A percentile compares a stretch with the other conserved stretches of the same genome.
These are phyloP conservation scores for Tetramitus jugosus DNA, from an alignment of 208 protist genomes.

Conservation along the genomic window DNA sequence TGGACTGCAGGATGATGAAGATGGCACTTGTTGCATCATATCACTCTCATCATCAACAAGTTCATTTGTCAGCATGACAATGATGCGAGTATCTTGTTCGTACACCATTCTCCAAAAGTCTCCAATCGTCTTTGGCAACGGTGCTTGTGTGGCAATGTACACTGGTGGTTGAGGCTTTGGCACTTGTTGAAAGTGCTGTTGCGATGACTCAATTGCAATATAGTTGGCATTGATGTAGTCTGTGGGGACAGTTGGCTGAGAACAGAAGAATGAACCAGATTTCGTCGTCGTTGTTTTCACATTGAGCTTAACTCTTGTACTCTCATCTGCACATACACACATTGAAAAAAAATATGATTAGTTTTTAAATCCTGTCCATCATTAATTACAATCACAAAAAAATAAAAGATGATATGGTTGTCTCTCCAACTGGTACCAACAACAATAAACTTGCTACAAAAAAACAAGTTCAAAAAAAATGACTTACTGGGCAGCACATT, in stretches of 20 bases:
- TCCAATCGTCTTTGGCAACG: background rate
- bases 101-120: conserved; percentile 22
- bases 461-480: no score
- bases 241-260: no score
- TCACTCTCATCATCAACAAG: background rate
- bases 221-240: conserved; percentile 21
- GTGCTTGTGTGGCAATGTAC: conserved; percentile 17
- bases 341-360: no score
- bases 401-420: no score
- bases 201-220: background rate
- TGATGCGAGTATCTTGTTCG: background rate
- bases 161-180: background rate
- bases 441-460: no score
- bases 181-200: background rate
- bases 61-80: conserved; percentile 19
- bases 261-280: no score
- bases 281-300: background rate
- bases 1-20: background rate
- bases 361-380: background rate
- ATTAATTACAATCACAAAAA: no score
- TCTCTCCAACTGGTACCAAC: no score
- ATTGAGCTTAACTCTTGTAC: conserved; percentile 7
- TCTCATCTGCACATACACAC: no score
- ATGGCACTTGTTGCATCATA: background rate
- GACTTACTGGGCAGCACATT: conserved; percentile 8